Percentiles rank a stretch among this genome's conserved stretches.
These are phyloP conservation scores for Colletotrichum tropicale DNA, from an alignment of 2,329 filamentous ascomycete species.

Conservation along the genomic window DNA sequence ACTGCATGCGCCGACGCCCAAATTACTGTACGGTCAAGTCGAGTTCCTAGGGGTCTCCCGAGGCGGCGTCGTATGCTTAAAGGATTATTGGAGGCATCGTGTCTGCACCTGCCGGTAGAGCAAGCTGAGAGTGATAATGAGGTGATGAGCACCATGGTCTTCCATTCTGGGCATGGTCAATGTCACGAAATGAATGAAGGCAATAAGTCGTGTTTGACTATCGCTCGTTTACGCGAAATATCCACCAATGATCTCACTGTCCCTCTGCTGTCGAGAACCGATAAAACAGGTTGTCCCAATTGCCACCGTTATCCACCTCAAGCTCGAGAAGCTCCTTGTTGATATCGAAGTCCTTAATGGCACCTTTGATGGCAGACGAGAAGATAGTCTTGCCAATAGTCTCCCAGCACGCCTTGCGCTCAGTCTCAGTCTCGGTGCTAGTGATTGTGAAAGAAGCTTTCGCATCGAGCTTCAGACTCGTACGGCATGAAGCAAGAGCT, in stretches of 20 bases:
- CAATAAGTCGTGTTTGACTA: background rate
- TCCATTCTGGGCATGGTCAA: background rate
- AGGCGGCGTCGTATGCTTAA: background rate
- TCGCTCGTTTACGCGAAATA: rapidly evolving
- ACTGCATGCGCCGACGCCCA: background rate
- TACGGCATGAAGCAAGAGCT: background rate
- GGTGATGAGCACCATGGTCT: background rate
- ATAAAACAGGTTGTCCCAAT: background rate
- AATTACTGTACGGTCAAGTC: background rate
- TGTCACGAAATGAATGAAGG: background rate
- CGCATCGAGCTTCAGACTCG: rapidly evolving
- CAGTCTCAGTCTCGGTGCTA: background rate
- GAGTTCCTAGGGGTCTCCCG: background rate
- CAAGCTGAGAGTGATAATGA: rapidly evolving
- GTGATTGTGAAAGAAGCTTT: background rate
- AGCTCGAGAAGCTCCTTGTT: background rate
- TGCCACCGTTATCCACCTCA: background rate
- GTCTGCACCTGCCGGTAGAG: background rate
- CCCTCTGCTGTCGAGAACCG: background rate
- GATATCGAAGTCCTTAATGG: background rate
- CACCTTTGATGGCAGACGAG: background rate
- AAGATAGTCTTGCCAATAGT: background rate
- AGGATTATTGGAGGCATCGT: rapidly evolving
- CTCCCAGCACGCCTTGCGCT: background rate
- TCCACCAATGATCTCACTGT: background rate